Percentiles rank a stretch among this genome's conserved stretches.
These are phyloP conservation scores for Pouteria glomerata DNA, from an alignment of 148 eudicot species.

Conservation along the genomic window DNA sequence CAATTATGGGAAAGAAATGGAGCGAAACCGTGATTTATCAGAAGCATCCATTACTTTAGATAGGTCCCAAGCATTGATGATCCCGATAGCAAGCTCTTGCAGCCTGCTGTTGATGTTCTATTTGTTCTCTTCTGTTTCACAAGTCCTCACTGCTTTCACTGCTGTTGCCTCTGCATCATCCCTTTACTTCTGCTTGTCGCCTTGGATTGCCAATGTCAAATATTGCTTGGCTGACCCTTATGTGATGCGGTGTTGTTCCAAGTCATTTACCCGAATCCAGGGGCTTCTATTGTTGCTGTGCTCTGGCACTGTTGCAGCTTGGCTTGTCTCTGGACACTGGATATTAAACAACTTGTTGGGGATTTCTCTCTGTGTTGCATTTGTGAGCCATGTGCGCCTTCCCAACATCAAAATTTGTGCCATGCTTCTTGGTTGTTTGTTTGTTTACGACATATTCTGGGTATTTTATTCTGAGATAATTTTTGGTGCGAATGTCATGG, in stretches of 20 bases:
- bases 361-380: conserved; percentile 85
- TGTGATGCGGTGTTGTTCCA: conserved; percentile 81
- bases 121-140: conserved; percentile 93
- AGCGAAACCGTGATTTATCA: conserved; percentile 74
- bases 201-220: conserved; percentile 51
- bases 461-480: conserved; percentile 94
- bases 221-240: conserved; percentile 76
- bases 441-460: conserved; percentile 94
- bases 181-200: conserved; percentile 76
- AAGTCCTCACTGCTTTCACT: conserved; percentile 81
- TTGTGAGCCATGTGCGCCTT: conserved; percentile 96
- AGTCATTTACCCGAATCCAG: conserved; percentile 67
- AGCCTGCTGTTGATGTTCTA: conserved; percentile 95
- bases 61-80: conserved; percentile 94
- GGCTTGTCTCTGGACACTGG: conserved; percentile 98
- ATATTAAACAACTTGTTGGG: conserved; percentile 90
- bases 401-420: conserved; percentile 96
- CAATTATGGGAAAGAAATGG: conserved; percentile 91
- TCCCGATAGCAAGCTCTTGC: conserved; percentile 91
- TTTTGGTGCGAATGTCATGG: conserved; percentile 98
- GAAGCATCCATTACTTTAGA: conserved; percentile 94
- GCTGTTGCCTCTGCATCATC: conserved; percentile 77
- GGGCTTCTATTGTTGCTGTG: conserved; percentile 66
- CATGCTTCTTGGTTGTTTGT: conserved; percentile 79
- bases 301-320: conserved; percentile 53